These are phyloP conservation scores for Tilletia caries DNA, from an alignment of 1,284 basidiomycete species.

Conservation along the genomic window DNA sequence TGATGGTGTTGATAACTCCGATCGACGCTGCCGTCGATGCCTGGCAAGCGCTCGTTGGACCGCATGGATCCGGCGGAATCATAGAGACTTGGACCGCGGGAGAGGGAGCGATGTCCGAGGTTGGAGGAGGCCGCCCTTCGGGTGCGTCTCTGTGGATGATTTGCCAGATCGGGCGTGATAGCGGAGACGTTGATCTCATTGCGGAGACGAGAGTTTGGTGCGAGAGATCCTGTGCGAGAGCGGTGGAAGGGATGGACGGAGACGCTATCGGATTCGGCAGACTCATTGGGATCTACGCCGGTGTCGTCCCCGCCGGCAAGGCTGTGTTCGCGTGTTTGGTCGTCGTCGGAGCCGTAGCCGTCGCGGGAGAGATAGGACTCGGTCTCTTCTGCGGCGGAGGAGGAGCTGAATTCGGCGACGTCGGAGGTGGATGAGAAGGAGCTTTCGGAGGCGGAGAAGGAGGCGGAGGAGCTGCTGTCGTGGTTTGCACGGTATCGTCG, in stretches of 20 bases:
- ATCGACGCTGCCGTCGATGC: neutral
- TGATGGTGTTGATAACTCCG: neutral
- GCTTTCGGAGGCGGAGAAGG: neutral
- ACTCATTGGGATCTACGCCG: neutral
- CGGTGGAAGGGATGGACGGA: neutral
- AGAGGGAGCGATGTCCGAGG: neutral
- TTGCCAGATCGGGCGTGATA: neutral
- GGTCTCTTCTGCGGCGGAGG: neutral
- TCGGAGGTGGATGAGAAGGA: neutral
- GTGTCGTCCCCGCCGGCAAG: neutral
- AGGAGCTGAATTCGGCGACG: neutral
- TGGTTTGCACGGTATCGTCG: conserved; percentile 4
- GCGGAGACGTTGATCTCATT: neutral
- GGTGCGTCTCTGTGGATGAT: neutral
- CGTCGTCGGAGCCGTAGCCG: conserved; percentile 30
- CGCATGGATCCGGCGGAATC: neutral
- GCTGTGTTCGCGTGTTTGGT: neutral
- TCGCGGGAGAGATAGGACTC: neutral
- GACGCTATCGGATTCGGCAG: neutral
- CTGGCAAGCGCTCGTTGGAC: neutral
- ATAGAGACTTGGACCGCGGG: neutral
- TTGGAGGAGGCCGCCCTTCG: neutral
- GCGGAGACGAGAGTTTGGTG: neutral
- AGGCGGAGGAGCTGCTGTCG: neutral
- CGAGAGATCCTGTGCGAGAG: neutral